Evolutionary conservation across 768 basidiomycete species (phyloP).

Genomic region (Boletus tomentosulus): DNA sequence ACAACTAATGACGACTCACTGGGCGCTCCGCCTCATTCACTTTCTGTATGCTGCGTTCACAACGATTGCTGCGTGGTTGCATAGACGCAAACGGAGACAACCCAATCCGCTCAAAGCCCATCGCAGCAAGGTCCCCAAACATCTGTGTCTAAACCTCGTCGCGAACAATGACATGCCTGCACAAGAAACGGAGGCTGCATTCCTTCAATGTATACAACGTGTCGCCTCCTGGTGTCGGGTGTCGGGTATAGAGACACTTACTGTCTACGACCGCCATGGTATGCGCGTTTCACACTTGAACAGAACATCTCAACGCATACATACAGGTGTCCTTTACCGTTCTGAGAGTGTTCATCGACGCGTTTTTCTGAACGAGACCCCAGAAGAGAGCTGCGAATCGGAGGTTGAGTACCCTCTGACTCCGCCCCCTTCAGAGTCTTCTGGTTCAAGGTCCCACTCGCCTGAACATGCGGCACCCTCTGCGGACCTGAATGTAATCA

Average conservation of each 20-base stretch:
- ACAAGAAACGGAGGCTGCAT: conserved; percentile 36
- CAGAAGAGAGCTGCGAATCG: conserved; percentile 40
- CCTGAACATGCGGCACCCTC: conserved; percentile 34
- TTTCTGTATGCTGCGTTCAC: conserved; percentile 47
- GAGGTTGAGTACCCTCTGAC: conserved; percentile 70
- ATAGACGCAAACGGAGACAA: conserved; percentile 30
- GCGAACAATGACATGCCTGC: conserved; percentile 35
- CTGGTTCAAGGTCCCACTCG: conserved; percentile 60
- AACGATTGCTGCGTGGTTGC: conserved; percentile 38
- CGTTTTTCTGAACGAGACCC: conserved; percentile 27
- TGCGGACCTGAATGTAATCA: conserved; percentile 15
- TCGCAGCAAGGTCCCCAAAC: conserved; percentile 57
- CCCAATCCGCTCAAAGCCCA: conserved; percentile 49
- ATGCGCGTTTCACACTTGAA: conserved; percentile 20
- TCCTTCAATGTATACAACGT: conserved; percentile 52
- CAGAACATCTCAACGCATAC: conserved; percentile 4
- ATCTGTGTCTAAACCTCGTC: conserved; percentile 63
- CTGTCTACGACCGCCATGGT: conserved; percentile 74
- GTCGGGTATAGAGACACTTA: conserved; percentile 60
- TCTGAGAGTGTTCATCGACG: conserved; percentile 40
- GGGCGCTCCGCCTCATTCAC: conserved; percentile 56
- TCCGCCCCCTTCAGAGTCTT: conserved; percentile 72
- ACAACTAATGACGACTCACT: conserved; percentile 37
- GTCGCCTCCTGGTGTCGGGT: conserved; percentile 58
- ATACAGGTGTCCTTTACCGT: conserved; percentile 40